These are phyloP conservation scores for Plectosphaerella cucumerina DNA, from an alignment of 2,329 filamentous ascomycete species.

Conservation along the genomic window DNA sequence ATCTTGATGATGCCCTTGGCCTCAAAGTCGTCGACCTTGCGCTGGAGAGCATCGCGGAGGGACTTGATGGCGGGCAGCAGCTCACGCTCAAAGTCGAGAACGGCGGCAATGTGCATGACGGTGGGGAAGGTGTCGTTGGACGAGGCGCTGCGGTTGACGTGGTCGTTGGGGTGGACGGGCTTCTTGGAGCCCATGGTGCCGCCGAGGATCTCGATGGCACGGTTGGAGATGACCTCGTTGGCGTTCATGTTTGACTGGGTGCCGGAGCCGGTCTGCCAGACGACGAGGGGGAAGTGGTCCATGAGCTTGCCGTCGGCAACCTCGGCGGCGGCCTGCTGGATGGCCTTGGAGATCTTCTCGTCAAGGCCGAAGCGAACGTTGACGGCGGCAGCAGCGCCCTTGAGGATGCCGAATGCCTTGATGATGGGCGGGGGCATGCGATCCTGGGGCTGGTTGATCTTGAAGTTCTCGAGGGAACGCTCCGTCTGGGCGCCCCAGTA, in stretches of 20 bases:
- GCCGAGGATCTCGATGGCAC: conserved; percentile 95
- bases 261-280: conserved; percentile 98
- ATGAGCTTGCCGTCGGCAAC: conserved; percentile 90
- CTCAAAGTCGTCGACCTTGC: conserved; percentile 85
- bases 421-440: conserved; percentile 94
- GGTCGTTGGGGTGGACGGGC: conserved; percentile 98
- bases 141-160: conserved; percentile 98
- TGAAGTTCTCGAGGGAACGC: conserved; percentile 95
- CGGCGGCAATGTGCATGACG: conserved; percentile 98
- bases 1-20: conserved; percentile 95
- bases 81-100: conserved; percentile 83
- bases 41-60: conserved; percentile 78
- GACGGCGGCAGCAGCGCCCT: conserved; percentile 91
- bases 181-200: conserved; percentile 95
- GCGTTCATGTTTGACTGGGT: conserved; percentile 99
- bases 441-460: conserved; percentile 98
- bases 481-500: conserved; percentile 99
- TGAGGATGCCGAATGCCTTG: conserved; percentile 92
- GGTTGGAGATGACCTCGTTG: conserved; percentile 99
- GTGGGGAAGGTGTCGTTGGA: conserved; percentile 99
- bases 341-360: conserved; percentile 78
- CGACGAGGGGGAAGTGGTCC: conserved; percentile 96
- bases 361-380: conserved; percentile 88
- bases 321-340: conserved; percentile 90
- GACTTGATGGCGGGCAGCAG: conserved; percentile 79